Base-by-base conservation (phyloP, 2,329 filamentous ascomycete species). In the Sporothrix pseudoabietina region DNA sequence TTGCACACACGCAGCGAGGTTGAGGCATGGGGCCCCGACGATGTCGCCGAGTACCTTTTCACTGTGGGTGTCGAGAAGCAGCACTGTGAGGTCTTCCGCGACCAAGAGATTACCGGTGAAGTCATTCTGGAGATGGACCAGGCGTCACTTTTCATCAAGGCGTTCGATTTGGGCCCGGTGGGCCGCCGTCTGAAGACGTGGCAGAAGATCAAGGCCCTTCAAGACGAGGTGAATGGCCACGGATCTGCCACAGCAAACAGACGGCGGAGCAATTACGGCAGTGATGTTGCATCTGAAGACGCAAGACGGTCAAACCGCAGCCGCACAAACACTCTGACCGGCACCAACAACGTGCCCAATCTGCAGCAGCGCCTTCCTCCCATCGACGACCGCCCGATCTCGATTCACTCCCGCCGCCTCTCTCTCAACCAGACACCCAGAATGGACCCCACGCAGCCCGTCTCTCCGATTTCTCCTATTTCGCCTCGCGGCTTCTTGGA, bases 81-180 rank as follows among this genome's bases (percentile, higher is more conserved):
- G 77, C 95, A 98, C 78, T 99, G 96, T 79, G 92, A 97, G 76
- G 93, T 98, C 3, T 99, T 99, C 79, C 87, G 91, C 77, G 94
- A 98, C 78, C 95, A 99, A 81, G 96, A 99, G 81, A 98, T 99
- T 73, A 91, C 92, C 1, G 96, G 96, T 68, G 94, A 98, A 78
- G 95, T 98, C 4, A 84, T 99, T 54, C 83, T 99, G 71, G 93
- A 93, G 71, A 97, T 98, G 93, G 94, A 98, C 78, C 95, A 98
- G 83, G 93, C 93, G 73, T 97, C 96, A 54, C 86, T 98, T 19
- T 97, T 98, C 80, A 91, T 98, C 84, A 97, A 97, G 80, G 94
- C 96, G 65, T 97, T 98, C 78, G 93, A 98, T 77, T 86, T 98
- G 77, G 95, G 95, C 22, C 93, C 94, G 3, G 94, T 98, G 77